phyloP scores from a whole-genome alignment of 2,329 filamentous ascomycete species.

The Aspergillus fumigatus region DNA sequence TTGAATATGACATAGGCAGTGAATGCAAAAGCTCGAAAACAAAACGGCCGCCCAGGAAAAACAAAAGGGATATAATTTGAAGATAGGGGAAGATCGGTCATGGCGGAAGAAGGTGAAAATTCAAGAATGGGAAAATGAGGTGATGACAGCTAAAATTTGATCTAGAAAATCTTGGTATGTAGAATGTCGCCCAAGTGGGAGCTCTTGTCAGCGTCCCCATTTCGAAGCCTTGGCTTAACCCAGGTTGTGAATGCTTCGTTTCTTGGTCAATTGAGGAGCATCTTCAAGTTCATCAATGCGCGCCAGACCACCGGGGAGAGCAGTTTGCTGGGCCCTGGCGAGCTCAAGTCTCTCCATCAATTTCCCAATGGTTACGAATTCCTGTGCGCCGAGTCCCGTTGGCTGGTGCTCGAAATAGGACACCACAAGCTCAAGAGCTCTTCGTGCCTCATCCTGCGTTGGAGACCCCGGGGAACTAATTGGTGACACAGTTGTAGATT shows the following conservation, averaged over 20 bases:
- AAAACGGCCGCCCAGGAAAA: conserved; percentile 11
- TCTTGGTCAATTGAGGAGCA: conserved; percentile 40
- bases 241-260: conserved; percentile 44
- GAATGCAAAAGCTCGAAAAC: conserved; percentile 9
- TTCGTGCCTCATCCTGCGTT: conserved; percentile 78
- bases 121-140: conserved; percentile 4
- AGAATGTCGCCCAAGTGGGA: neutral
- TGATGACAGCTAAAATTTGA: neutral
- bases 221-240: conserved; percentile 15
- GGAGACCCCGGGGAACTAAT: conserved; percentile 61
- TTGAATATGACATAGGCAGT: conserved; percentile 10
- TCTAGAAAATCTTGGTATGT: neutral
- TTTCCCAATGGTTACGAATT: conserved; percentile 72
- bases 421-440: conserved; percentile 75
- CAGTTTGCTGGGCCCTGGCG: conserved; percentile 46
- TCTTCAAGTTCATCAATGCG: conserved; percentile 42
- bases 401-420: conserved; percentile 73
- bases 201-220: neutral
- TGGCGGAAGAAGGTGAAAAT: conserved; percentile 1
- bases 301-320: conserved; percentile 41
- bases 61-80: conserved; percentile 13
- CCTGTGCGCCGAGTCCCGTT: conserved; percentile 67
- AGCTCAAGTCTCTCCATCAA: conserved; percentile 81
- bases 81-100: conserved; percentile 7
- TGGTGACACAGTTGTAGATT: conserved; percentile 42